Evolutionary conservation across 2,329 filamentous ascomycete genomes (phyloP).

Genomic region (Zelopaecilomyces penicillatus): DNA sequence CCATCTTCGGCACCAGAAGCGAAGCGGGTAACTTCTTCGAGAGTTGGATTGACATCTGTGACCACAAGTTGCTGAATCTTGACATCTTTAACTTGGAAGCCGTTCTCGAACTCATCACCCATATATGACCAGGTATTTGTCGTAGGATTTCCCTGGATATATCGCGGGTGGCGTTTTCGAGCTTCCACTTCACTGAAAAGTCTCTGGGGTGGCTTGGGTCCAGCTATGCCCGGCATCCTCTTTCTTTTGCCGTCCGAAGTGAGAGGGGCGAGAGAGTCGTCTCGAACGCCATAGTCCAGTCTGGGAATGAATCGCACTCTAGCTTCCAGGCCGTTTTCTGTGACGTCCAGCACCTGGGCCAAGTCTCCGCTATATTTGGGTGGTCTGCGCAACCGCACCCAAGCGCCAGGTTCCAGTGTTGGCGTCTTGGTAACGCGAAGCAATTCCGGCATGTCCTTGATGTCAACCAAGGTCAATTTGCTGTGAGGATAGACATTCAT

Average conservation of each 20-base stretch:
- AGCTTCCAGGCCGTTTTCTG: conserved; percentile 84
- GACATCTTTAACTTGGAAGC: conserved; percentile 89
- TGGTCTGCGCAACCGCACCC: conserved; percentile 77
- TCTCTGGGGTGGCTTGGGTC: conserved; percentile 72
- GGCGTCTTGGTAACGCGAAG: conserved; percentile 82
- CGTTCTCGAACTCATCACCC: conserved; percentile 83
- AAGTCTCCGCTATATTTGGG: conserved; percentile 81
- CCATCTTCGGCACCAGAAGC: conserved; percentile 83
- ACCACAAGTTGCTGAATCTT: conserved; percentile 80
- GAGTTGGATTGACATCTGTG: conserved; percentile 82
- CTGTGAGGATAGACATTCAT: conserved; percentile 83
- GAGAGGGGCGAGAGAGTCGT: conserved; percentile 49
- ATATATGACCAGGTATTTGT: conserved; percentile 78
- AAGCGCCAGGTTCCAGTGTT: conserved; percentile 76
- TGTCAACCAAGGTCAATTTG: conserved; percentile 80
- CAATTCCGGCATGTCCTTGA: conserved; percentile 98
- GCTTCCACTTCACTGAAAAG: conserved; percentile 92
- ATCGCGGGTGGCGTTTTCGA: conserved; percentile 69
- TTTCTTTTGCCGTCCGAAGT: conserved; percentile 68
- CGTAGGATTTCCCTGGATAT: conserved; percentile 59
- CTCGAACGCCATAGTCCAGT: conserved; percentile 82
- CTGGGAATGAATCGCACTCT: conserved; percentile 82
- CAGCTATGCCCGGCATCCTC: conserved; percentile 49
- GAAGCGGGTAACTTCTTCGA: conserved; percentile 95
- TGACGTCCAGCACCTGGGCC: conserved; percentile 85